phyloP scores from a whole-genome alignment of 352 stramenopile genomes.

The Thraustochytrium sp. region DNA sequence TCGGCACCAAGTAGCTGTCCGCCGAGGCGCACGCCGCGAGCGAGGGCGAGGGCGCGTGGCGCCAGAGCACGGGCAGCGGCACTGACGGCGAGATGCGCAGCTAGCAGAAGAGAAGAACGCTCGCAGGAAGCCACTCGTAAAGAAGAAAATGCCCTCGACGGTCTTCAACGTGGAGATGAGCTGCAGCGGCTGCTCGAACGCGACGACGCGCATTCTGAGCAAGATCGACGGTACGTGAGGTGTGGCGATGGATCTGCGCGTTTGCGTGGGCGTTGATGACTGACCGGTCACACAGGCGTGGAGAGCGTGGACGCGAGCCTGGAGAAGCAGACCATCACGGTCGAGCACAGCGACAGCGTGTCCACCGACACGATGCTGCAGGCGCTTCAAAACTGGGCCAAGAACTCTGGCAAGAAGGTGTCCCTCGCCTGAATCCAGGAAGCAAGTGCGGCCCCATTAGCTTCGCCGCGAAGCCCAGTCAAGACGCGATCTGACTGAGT shows the following conservation, averaged over 20 bases:
- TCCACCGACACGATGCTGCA: conserved; percentile 70
- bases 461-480: neutral
- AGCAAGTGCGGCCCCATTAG: neutral
- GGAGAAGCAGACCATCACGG: conserved; percentile 66
- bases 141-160: conserved; percentile 60
- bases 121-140: too few relatives aligned
- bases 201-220: conserved; percentile 75
- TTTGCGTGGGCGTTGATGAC: too few relatives aligned
- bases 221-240: conserved; percentile 69
- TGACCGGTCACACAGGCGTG: conserved; percentile 56
- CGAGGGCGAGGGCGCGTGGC: too few relatives aligned
- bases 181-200: conserved; percentile 76
- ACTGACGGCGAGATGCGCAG: too few relatives aligned
- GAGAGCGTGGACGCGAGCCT: conserved; percentile 72
- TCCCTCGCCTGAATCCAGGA: neutral
- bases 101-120: too few relatives aligned
- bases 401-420: conserved; percentile 33
- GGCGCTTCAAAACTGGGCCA: conserved; percentile 73
- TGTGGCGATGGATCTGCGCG: too few relatives aligned
- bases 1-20: too few relatives aligned
- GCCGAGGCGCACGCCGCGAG: too few relatives aligned
- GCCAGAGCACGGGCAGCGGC: too few relatives aligned
- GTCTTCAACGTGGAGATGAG: conserved; percentile 82
- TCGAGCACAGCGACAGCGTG: conserved; percentile 68
- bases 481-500: neutral